These are phyloP conservation scores for Henckelia pumila DNA, from an alignment of 257 asterid genomes.

Conservation along the genomic window DNA sequence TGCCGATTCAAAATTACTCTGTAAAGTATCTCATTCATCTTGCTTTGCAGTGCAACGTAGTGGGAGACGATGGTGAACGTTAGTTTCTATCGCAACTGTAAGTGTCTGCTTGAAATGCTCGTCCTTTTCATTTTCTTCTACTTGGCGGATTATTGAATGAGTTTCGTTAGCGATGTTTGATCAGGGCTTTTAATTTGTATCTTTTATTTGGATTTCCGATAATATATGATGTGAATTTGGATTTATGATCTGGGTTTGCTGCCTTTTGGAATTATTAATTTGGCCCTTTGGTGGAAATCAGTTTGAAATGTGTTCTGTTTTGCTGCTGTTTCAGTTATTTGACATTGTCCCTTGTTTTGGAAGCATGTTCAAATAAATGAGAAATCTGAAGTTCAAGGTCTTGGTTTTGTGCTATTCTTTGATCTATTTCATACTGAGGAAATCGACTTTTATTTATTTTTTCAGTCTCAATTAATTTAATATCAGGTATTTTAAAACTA, in stretches of 20 bases:
- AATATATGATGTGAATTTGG: not conserved
- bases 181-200: not conserved
- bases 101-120: not conserved
- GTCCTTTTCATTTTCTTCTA: not conserved
- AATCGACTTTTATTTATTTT: no score
- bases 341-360: no score
- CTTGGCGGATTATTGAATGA: not conserved
- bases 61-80: not conserved
- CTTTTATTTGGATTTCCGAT: not conserved
- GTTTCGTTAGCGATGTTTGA: not conserved
- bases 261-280: not conserved
- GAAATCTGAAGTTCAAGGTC: not conserved
- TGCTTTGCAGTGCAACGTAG: not conserved
- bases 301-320: not conserved
- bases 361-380: no score
- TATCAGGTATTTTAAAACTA: not conserved
- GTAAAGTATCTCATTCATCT: not conserved
- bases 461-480: not conserved
- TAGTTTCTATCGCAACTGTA: not conserved
- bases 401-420: not conserved
- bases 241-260: no score
- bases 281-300: not conserved
- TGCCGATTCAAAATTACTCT: not conserved
- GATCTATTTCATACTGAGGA: no score
- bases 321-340: not conserved